These are phyloP conservation scores for Ettlia oleoabundans DNA, from an alignment of 139 green algal species.

Conservation along the genomic window DNA sequence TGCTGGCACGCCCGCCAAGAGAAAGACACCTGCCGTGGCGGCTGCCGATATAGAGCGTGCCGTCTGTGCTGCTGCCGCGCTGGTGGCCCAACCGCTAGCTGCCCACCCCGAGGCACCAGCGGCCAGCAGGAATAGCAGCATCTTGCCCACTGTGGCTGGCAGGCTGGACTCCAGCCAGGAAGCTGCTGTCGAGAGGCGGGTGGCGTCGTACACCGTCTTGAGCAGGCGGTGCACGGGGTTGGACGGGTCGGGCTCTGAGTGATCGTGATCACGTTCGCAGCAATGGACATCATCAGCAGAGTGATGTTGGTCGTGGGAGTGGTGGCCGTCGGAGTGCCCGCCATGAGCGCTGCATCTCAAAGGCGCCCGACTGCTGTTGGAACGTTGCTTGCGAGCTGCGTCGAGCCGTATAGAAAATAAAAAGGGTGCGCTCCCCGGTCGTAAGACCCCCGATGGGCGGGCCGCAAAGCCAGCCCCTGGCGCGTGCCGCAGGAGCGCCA, in stretches of 20 bases:
- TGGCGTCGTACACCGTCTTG: constrained; percentile 12
- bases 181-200: constrained; percentile 47
- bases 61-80: constrained; percentile 2
- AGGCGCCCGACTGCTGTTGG: not conserved
- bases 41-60: constrained; percentile 1
- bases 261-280: not conserved
- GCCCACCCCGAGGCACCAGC: constrained; percentile 6
- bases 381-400: no score
- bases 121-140: constrained; percentile 23
- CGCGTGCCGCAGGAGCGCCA: not conserved
- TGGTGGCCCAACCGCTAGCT: not conserved
- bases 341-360: constrained; percentile 6
- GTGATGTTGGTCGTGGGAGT: constrained; percentile 26
- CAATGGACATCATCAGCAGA: not conserved
- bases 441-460: not conserved
- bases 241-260: not conserved
- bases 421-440: not conserved
- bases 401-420: no score
- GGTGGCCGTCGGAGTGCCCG: constrained; percentile 34
- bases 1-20: constrained; percentile 51
- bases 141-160: constrained; percentile 33
- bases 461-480: not conserved
- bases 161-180: constrained; percentile 53
- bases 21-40: constrained; percentile 36
- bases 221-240: constrained; percentile 53